These are phyloP conservation scores for Podaxis sp. DNA, from an alignment of 768 basidiomycete genomes.

Conservation along the genomic window DNA sequence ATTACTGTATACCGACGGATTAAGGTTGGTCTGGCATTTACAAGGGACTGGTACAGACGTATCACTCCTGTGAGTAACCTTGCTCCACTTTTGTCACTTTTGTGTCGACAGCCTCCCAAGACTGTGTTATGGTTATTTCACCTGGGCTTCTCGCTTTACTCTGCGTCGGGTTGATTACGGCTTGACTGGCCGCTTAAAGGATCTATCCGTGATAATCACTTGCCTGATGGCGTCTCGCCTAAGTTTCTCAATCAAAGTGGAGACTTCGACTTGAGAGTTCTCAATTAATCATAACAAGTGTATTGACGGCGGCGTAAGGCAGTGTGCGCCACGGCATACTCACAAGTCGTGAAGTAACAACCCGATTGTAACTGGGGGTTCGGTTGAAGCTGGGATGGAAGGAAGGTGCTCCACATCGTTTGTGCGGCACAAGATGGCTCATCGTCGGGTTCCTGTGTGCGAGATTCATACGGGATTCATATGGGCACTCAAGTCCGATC, in stretches of 20 bases:
- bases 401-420: too few species aligned
- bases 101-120: background rate
- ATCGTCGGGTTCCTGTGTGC: too few species aligned
- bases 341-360: too few species aligned
- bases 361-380: too few species aligned
- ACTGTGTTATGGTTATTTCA: background rate
- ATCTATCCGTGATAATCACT: background rate
- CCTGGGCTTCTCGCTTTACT: background rate
- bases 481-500: too few species aligned
- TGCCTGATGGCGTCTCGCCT: background rate
- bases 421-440: too few species aligned
- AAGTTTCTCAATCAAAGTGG: background rate
- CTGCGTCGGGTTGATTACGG: background rate
- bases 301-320: background rate
- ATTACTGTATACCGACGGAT: background rate
- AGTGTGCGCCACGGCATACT: too few species aligned
- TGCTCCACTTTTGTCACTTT: background rate
- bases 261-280: background rate
- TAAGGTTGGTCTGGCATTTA: background rate
- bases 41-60: background rate
- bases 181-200: background rate
- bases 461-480: too few species aligned
- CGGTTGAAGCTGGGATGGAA: too few species aligned
- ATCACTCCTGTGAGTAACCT: background rate
- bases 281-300: background rate